Evolutionary conservation across 305 asterid species (phyloP).

Genomic region (Fraxinus baroniana): DNA sequence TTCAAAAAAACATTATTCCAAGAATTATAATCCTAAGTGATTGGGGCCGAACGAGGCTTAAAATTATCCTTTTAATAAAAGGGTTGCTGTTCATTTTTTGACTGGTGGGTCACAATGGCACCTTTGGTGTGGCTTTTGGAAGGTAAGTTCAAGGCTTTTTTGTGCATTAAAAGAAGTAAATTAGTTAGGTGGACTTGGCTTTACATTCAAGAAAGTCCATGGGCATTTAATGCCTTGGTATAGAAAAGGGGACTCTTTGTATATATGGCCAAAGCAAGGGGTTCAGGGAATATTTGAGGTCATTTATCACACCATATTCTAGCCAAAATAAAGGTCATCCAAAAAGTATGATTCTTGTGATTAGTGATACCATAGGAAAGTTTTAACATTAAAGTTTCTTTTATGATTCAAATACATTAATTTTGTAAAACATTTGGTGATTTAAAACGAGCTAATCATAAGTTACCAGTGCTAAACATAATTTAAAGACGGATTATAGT

Average conservation of each 20-base stretch:
- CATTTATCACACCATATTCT: background rate
- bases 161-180: slow-evolving; percentile 71
- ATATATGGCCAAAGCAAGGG: background rate
- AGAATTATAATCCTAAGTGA: background rate
- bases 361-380: background rate
- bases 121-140: slow-evolving; percentile 55
- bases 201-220: slow-evolving; percentile 33
- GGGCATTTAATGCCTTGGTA: slow-evolving; percentile 29
- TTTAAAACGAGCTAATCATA: background rate
- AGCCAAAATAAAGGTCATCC: background rate
- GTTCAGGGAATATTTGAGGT: background rate
- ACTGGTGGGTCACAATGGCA: slow-evolving; percentile 44
- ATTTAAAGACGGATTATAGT: background rate
- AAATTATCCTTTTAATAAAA: slow-evolving; percentile 1
- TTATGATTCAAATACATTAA: background rate
- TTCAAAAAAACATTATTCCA: background rate
- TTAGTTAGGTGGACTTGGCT: slow-evolving; percentile 34
- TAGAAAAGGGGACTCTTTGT: slow-evolving; percentile 8
- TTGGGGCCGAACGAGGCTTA: background rate
- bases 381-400: background rate
- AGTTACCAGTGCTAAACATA: background rate
- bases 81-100: slow-evolving; percentile 32
- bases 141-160: slow-evolving; percentile 30
- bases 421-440: background rate
- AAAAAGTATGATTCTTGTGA: background rate